A percentile compares a stretch with the other conserved stretches of the same genome.
phyloP scores from a whole-genome alignment of 306 rosid species.

The Sphenostylis stenocarpa region DNA sequence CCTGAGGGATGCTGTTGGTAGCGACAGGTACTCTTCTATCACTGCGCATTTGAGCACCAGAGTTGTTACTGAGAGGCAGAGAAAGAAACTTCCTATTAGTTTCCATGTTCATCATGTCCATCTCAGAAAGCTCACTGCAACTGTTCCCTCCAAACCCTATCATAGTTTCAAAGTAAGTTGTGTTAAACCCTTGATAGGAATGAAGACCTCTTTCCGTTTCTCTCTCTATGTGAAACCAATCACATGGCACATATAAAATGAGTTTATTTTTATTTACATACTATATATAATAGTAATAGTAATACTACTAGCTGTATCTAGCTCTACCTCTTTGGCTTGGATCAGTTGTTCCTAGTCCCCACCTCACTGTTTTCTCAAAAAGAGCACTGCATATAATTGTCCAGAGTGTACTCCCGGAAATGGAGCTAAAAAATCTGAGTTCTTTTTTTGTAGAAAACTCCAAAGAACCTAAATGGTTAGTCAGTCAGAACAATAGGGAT shows the following conservation, averaged over 20 bases:
- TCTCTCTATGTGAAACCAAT: neutral
- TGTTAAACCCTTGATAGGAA: neutral
- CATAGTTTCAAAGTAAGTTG: slow-evolving; percentile 24
- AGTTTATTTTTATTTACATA: neutral
- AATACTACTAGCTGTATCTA: neutral
- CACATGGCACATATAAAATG: neutral
- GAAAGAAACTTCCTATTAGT: slow-evolving; percentile 45
- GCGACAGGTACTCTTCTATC: slow-evolving; percentile 28
- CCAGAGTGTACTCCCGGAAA: slow-evolving; percentile 50
- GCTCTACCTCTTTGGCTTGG: slow-evolving; percentile 20
- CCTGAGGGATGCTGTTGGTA: slow-evolving; percentile 10
- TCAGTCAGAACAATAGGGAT: slow-evolving; percentile 43
- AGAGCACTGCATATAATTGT: slow-evolving; percentile 39
- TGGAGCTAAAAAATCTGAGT: slow-evolving; percentile 36
- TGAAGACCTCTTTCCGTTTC: neutral
- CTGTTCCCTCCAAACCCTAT: slow-evolving; percentile 54
- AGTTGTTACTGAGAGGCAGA: slow-evolving; percentile 31
- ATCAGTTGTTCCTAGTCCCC: slow-evolving; percentile 30
- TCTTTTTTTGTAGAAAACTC: slow-evolving; percentile 23
- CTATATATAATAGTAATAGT: neutral
- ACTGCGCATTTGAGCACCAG: slow-evolving; percentile 14
- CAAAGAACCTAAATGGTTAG: slow-evolving; percentile 12
- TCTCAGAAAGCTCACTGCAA: slow-evolving; percentile 38
- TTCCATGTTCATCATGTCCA: slow-evolving; percentile 45
- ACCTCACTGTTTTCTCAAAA: slow-evolving; percentile 34